Percentiles rank a stretch among this genome's conserved stretches.
phyloP scores from a whole-genome alignment of 2,329 filamentous ascomycete genomes.

The Leptographium flavum region DNA sequence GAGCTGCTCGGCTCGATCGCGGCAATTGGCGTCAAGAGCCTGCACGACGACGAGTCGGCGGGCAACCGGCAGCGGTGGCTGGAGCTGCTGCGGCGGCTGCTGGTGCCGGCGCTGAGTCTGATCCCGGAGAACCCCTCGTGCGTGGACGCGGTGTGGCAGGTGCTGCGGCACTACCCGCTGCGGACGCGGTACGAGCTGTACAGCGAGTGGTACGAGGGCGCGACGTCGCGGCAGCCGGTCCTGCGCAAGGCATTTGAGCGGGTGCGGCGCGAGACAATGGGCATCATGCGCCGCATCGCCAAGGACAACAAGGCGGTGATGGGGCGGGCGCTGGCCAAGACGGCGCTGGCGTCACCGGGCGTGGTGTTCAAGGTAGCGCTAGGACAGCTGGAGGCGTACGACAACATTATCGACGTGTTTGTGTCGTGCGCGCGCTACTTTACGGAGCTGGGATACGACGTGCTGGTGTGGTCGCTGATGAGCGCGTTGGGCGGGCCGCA shows the following conservation, averaged over 20 bases:
- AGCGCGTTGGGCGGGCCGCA: slow-evolving; percentile 51
- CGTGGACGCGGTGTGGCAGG: slow-evolving; percentile 73
- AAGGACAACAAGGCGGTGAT: slow-evolving; percentile 76
- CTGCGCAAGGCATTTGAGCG: slow-evolving; percentile 67
- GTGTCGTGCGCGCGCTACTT: slow-evolving; percentile 93
- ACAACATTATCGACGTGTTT: slow-evolving; percentile 86
- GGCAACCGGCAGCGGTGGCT: slow-evolving; percentile 68
- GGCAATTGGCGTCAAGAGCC: slow-evolving; percentile 68
- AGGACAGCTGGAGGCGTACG: slow-evolving; percentile 83
- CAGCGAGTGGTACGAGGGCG: slow-evolving; percentile 78
- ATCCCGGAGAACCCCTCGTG: slow-evolving; percentile 72
- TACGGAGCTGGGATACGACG: slow-evolving; percentile 81
- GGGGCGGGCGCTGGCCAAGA: slow-evolving; percentile 79
- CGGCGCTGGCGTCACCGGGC: slow-evolving; percentile 81
- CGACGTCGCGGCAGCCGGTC: slow-evolving; percentile 60
- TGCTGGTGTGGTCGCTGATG: slow-evolving; percentile 83
- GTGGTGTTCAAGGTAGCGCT: slow-evolving; percentile 83
- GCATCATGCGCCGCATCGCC: slow-evolving; percentile 78
- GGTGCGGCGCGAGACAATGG: slow-evolving; percentile 64
- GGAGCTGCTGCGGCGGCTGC: slow-evolving; percentile 64
- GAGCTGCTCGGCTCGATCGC: slow-evolving; percentile 66
- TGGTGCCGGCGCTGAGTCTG: slow-evolving; percentile 81
- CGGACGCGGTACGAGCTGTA: slow-evolving; percentile 76
- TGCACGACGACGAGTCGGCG: slow-evolving; percentile 54
- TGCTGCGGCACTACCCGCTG: slow-evolving; percentile 66